phyloP scores from a whole-genome alignment of 106 monocot genomes.

The Dioscorea alata region DNA sequence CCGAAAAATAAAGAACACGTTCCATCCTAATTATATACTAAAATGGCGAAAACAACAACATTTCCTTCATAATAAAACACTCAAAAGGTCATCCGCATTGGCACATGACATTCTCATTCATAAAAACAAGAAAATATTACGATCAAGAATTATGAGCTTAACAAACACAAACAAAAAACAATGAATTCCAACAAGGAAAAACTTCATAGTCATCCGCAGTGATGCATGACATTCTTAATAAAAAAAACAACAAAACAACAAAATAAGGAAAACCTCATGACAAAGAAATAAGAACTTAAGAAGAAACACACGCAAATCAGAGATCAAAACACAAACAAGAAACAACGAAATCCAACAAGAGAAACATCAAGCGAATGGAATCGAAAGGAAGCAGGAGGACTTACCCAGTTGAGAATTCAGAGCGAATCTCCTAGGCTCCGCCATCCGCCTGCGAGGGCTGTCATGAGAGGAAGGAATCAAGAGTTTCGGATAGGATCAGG shows the following conservation, averaged over 20 bases:
- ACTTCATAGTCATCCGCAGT: too few relatives aligned
- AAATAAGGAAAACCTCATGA: background rate
- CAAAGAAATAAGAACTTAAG: background rate
- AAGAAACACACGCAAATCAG: background rate
- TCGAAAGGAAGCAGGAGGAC: too few relatives aligned
- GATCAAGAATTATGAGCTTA: background rate
- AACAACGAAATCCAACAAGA: too few relatives aligned
- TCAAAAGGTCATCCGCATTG: background rate
- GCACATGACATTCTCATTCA: too few relatives aligned
- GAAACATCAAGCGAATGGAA: too few relatives aligned
- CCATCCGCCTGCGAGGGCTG: slow-evolving; percentile 1
- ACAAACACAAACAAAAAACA: background rate
- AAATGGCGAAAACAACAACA: background rate
- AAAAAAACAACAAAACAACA: background rate
- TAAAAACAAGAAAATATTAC: background rate
- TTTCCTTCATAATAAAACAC: background rate
- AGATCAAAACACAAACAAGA: background rate
- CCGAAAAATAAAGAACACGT: background rate
- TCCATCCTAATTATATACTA: background rate
- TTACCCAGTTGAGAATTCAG: background rate
- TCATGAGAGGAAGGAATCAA: background rate
- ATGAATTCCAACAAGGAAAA: too few relatives aligned
- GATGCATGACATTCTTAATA: background rate
- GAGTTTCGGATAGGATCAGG: background rate
- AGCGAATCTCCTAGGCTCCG: background rate